Conservation (phyloP, 148 eudicot genomes). For the Amaranthus cruentus region DNA sequence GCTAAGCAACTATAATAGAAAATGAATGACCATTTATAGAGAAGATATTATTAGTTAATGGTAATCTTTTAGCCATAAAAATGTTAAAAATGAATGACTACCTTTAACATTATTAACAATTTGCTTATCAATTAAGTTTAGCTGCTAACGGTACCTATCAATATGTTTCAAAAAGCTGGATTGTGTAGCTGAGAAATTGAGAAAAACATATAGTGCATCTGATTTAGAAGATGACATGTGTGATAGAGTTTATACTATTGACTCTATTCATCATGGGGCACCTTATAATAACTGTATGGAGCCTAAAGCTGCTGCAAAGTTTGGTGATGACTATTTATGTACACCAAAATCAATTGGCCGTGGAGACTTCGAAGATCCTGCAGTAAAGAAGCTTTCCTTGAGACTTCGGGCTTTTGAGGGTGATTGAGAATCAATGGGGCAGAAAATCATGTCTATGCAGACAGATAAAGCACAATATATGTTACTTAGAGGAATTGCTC, state of each 20-base stretch:
- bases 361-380: slow-evolving; percentile 57
- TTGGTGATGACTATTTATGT: slow-evolving; percentile 47
- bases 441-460: slow-evolving; percentile 71
- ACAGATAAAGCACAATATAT: slow-evolving; percentile 94
- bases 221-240: slow-evolving; percentile 67
- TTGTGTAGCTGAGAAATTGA: slow-evolving; percentile 40
- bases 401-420: slow-evolving; percentile 97
- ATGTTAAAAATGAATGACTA: too few relatives aligned
- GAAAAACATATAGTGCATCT: slow-evolving; percentile 50
- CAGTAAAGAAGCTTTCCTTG: slow-evolving; percentile 60
- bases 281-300: slow-evolving; percentile 42
- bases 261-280: slow-evolving; percentile 28
- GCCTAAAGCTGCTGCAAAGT: slow-evolving; percentile 38
- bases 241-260: slow-evolving; percentile 89
- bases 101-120: too few relatives aligned
- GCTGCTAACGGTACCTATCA: too few relatives aligned
- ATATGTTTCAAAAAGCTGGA: slow-evolving; percentile 41
- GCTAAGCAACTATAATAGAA: too few relatives aligned
- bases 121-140: too few relatives aligned
- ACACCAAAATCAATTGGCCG: slow-evolving; percentile 44
- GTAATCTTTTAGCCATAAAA: too few relatives aligned
- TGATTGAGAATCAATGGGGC: slow-evolving; percentile 94
- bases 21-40: too few relatives aligned
- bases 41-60: too few relatives aligned
- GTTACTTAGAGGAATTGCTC: slow-evolving; percentile 90